phyloP scores from a whole-genome alignment of 2,329 filamentous ascomycete genomes.

The Stagonosporopsis chrysanthemi region DNA sequence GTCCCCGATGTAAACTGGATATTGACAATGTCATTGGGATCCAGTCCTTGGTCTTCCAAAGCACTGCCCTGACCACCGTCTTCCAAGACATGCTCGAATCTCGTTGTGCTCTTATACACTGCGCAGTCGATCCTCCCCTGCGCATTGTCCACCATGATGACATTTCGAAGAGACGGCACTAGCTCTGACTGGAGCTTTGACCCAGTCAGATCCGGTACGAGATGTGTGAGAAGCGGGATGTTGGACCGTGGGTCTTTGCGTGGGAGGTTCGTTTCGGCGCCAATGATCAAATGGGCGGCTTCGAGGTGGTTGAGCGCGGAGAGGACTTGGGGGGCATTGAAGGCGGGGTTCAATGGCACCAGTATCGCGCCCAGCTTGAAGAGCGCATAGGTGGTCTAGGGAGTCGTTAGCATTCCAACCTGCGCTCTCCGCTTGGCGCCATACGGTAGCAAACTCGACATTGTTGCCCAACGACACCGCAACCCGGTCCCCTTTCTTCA shows the following conservation, averaged over 20 bases:
- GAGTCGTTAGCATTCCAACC: conserved; percentile 21
- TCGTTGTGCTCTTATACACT: conserved; percentile 46
- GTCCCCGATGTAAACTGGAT: conserved; percentile 99
- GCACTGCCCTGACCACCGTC: conserved; percentile 51
- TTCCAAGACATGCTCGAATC: conserved; percentile 56
- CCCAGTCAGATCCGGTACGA: conserved; percentile 59
- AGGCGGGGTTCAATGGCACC: conserved; percentile 91
- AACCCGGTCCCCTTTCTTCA: conserved; percentile 82
- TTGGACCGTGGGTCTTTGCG: conserved; percentile 68
- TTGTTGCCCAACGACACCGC: conserved; percentile 88
- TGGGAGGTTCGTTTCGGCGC: conserved; percentile 85
- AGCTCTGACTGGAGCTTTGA: conserved; percentile 59
- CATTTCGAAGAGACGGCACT: conserved; percentile 72
- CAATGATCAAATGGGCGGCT: conserved; percentile 78
- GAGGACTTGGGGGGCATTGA: conserved; percentile 79
- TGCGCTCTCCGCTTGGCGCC: conserved; percentile 16
- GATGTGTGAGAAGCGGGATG: conserved; percentile 62
- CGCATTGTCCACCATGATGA: conserved; percentile 84
- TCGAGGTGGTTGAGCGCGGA: conserved; percentile 79
- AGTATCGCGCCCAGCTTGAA: conserved; percentile 95
- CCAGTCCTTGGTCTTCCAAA: conserved; percentile 59
- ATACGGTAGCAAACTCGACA: conserved; percentile 79
- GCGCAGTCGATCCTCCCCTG: conserved; percentile 59
- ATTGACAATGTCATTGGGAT: conserved; percentile 78
- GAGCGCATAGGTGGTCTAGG: conserved; percentile 75